Evolutionary conservation across 2,329 filamentous ascomycete genomes (phyloP), one percentile per base, ranked within the genome.

Genomic region (Colletotrichum spinosum): DNA sequence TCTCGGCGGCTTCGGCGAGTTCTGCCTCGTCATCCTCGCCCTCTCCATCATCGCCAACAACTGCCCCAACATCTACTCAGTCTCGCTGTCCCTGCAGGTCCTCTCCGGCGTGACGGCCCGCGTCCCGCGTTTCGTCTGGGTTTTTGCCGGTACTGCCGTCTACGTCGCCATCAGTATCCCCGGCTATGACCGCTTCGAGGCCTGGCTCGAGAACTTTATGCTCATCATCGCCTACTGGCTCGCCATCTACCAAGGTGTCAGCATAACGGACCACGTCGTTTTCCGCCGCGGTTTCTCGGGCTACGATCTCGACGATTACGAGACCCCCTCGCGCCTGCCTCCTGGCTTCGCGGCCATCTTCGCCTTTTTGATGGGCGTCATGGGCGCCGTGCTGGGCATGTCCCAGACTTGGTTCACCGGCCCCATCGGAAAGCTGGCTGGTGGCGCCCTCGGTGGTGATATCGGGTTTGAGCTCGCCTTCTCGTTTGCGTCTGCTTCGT

Each of bases 31-130:
- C 57, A 81, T 92, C 51, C 83, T 92, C 8, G 87, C 88, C 2
- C 82, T 92, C 12, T 88, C 85, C 57, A 90, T 90, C 73, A 83
- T 92, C 67, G 89, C 88, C 64, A 91, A 90, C 79, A 92, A 92
- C 78, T 90, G 86, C 73, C 89, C 89, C 6, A 91, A 91, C 74
- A 87, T 90, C 75, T 93, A 94, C 81, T 92, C 88, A 15, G 86
- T 89, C 52, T 84, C 86, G 6, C 81, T 93, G 44, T 89, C 87
- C 11, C 81, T 92, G 42, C 90, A 93, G 73, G 85, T 92, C 12
- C 78, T 93, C 44, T 83, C 83, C 9, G 83, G 83, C 48, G 83
- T 81, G 73, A 85, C 88, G 1, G 84, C 87, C 71, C 81, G 80
- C 48, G 82, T 92, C 0, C 90, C 90, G 1, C 87, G 91, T 2